A percentile compares a stretch with the other conserved stretches of the same genome.
phyloP scores from a whole-genome alignment of 1,139 yeast species.

The Wickerhamomyces sp. region DNA sequence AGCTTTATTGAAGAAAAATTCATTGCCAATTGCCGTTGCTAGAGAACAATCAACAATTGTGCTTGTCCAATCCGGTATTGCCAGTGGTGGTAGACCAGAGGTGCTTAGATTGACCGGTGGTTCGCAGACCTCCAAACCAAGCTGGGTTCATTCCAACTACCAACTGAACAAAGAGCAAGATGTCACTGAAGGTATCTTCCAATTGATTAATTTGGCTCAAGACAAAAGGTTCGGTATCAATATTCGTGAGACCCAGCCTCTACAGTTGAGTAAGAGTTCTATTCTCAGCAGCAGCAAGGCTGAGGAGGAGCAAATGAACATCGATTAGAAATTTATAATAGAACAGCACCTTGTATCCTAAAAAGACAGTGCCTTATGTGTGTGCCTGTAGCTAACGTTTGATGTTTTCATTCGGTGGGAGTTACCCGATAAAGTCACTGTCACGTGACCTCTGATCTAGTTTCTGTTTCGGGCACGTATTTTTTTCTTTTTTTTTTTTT shows the following conservation, averaged over 20 bases:
- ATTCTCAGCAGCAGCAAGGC: conserved; percentile 6
- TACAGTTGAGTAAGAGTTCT: conserved; percentile 29
- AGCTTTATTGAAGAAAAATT: conserved; percentile 52
- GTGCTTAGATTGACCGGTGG: conserved; percentile 81
- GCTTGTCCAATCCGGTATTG: conserved; percentile 39
- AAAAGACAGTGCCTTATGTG: too few relatives aligned
- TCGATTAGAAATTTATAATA: too few relatives aligned
- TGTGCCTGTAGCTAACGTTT: too few relatives aligned
- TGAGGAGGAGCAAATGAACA: conserved; percentile 31
- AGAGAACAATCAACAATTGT: conserved; percentile 76
- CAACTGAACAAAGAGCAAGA: conserved; percentile 42
- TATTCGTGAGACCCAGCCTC: conserved; percentile 57
- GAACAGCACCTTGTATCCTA: too few relatives aligned
- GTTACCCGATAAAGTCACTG: background rate
- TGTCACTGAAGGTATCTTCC: conserved; percentile 41
- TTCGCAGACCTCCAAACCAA: conserved; percentile 55
- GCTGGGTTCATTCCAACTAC: conserved; percentile 80
- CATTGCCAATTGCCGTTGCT: conserved; percentile 50
- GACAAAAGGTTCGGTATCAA: conserved; percentile 65
- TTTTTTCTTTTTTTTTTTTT: too few relatives aligned
- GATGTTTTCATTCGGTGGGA: too few relatives aligned
- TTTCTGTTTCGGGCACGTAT: background rate
- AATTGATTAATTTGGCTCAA: conserved; percentile 52
- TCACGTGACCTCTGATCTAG: too few relatives aligned
- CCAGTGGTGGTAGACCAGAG: conserved; percentile 46